A percentile compares a stretch with the other conserved stretches of the same genome.
These are phyloP conservation scores for Polyplosphaeria fusca DNA, from an alignment of 495 filamentous ascomycete genomes.

Conservation along the genomic window DNA sequence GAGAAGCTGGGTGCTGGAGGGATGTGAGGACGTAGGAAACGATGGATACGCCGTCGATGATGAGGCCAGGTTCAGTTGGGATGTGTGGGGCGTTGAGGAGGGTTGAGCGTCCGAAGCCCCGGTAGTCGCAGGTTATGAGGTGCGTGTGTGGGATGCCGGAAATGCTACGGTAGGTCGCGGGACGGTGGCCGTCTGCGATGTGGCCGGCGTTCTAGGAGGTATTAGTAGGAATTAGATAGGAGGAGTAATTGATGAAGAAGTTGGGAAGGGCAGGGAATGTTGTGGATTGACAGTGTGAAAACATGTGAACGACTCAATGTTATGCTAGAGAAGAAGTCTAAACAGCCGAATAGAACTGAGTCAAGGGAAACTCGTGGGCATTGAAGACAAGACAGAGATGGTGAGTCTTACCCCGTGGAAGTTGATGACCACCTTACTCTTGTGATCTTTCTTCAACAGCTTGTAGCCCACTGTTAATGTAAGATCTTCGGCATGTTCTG, in stretches of 20 bases:
- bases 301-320: too few species aligned
- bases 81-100: constrained; percentile 46
- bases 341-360: neutral
- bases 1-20: constrained; percentile 61
- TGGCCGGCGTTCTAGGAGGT: constrained; percentile 46
- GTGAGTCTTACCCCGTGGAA: constrained; percentile 33
- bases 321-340: too few species aligned
- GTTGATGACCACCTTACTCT: constrained; percentile 41
- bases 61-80: constrained; percentile 78
- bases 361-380: neutral
- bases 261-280: neutral
- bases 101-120: constrained; percentile 80
- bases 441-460: constrained; percentile 36
- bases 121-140: constrained; percentile 77
- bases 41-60: constrained; percentile 70
- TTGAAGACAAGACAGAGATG: neutral
- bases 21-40: constrained; percentile 67
- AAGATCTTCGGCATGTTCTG: constrained; percentile 33
- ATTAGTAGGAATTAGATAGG: neutral
- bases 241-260: neutral
- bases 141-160: constrained; percentile 55
- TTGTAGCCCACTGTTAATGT: constrained; percentile 33
- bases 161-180: constrained; percentile 51
- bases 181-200: constrained; percentile 51
- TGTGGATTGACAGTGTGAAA: too few species aligned